Conservation (phyloP, 257 asterid genomes). For the Rhazya stricta region DNA sequence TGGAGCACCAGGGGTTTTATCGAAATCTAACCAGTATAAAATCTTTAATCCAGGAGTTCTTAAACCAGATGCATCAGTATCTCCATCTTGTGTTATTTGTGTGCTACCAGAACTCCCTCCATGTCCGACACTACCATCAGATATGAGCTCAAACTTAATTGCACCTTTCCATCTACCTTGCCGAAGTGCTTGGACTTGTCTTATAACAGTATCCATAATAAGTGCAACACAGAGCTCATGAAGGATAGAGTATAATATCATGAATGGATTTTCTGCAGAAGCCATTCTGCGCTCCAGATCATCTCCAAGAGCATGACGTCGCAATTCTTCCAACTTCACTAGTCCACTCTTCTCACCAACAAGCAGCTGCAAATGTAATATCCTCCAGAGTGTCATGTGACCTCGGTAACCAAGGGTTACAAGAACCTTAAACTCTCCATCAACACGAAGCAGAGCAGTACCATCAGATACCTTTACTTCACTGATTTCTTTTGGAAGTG, state of each 20-base stretch:
- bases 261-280: conserved; percentile 79
- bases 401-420: conserved; percentile 98
- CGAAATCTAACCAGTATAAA: conserved; percentile 90
- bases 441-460: conserved; percentile 76
- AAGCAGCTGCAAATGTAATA: conserved; percentile 91
- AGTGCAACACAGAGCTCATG: conserved; percentile 95
- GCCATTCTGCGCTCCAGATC: conserved; percentile 99
- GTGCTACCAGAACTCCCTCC: conserved; percentile 46
- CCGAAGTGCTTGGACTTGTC: conserved; percentile 88
- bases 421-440: conserved; percentile 94
- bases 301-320: conserved; percentile 93
- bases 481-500: conserved; percentile 77
- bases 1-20: conserved; percentile 56
- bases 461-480: conserved; percentile 79
- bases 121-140: conserved; percentile 76
- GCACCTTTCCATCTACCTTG: conserved; percentile 98
- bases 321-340: conserved; percentile 81
- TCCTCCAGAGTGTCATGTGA: conserved; percentile 94
- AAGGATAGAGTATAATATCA: conserved; percentile 65
- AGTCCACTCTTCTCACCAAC: conserved; percentile 85
- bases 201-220: conserved; percentile 90
- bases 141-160: conserved; percentile 90
- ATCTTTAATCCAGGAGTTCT: conserved; percentile 93
- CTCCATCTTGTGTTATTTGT: conserved; percentile 72
- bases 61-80: conserved; percentile 63